Conservation (phyloP, 768 basidiomycete genomes). For the Chiua virens region DNA sequence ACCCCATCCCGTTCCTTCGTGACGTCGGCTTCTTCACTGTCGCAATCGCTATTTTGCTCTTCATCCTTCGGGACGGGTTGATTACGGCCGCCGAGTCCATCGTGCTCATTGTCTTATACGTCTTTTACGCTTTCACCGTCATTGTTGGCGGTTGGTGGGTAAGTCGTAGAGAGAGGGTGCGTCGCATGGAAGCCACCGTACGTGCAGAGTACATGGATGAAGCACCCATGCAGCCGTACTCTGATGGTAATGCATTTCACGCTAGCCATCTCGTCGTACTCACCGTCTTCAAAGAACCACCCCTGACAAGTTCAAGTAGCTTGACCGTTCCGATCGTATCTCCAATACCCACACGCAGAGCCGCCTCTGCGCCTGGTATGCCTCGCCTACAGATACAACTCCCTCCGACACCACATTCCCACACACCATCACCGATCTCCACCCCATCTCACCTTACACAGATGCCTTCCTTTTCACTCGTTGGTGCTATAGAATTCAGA, state of each 20-base stretch:
- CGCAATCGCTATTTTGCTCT: constrained; percentile 73
- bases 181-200: constrained; percentile 48
- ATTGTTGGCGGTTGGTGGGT: constrained; percentile 79
- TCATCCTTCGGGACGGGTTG: constrained; percentile 73
- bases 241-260: constrained; percentile 57
- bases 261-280: constrained; percentile 1
- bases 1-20: constrained; percentile 78
- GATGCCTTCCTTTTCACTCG: constrained; percentile 85
- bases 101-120: constrained; percentile 69
- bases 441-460: constrained; percentile 40
- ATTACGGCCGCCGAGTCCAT: constrained; percentile 73
- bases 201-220: constrained; percentile 60
- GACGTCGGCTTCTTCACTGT: constrained; percentile 95
- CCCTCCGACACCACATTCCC: constrained; percentile 40
- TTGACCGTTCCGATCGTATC: constrained; percentile 24
- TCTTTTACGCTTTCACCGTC: constrained; percentile 75
- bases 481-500: constrained; percentile 95
- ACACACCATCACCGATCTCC: constrained; percentile 51
- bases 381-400: constrained; percentile 42
- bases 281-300: constrained; percentile 8
- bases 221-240: constrained; percentile 48
- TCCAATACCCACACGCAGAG: constrained; percentile 40
- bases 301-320: constrained; percentile 1
- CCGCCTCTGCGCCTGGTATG: constrained; percentile 36
- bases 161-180: constrained; percentile 48